Conservation (phyloP, 1,284 basidiomycete genomes). For the Stygiomarasmius scandens region DNA sequence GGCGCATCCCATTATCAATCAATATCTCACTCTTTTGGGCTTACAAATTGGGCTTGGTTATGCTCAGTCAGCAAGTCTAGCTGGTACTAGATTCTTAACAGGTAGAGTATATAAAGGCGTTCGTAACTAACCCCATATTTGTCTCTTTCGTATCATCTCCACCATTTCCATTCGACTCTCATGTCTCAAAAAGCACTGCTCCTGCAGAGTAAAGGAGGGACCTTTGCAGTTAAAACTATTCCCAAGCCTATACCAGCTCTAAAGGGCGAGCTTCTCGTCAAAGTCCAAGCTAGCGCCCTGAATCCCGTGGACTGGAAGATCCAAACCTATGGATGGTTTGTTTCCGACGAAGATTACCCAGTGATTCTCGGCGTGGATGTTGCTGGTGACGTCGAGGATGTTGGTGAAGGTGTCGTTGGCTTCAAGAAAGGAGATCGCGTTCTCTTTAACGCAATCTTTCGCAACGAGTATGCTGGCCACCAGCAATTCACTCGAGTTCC, state of each 20-base stretch:
- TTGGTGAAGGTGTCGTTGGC: slow-evolving; percentile 53
- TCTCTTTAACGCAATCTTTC: slow-evolving; percentile 44
- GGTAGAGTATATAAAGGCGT: too few species aligned
- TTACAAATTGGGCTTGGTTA: too few species aligned
- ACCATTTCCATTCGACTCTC: too few species aligned
- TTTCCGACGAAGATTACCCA: slow-evolving; percentile 27
- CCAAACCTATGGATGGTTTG: not conserved
- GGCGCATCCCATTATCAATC: too few species aligned
- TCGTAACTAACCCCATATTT: too few species aligned
- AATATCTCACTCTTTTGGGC: too few species aligned
- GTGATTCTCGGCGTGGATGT: slow-evolving; percentile 59
- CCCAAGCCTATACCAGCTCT: not conserved
- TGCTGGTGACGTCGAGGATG: slow-evolving; percentile 54
- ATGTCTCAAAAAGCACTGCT: slow-evolving; percentile 4
- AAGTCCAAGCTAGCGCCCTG: not conserved
- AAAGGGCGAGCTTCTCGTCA: not conserved
- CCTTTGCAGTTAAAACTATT: not conserved
- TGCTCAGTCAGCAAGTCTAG: too few species aligned
- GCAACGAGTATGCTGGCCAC: slow-evolving; percentile 42
- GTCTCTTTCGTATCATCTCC: too few species aligned
- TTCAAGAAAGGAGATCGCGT: slow-evolving; percentile 62
- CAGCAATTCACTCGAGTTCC: slow-evolving; percentile 51
- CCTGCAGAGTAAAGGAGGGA: not conserved
- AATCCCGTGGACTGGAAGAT: slow-evolving; percentile 3
- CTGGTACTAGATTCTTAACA: too few species aligned